Base-by-base conservation (phyloP, 129 eudicot genomes). In the Flaveria brownii region DNA sequence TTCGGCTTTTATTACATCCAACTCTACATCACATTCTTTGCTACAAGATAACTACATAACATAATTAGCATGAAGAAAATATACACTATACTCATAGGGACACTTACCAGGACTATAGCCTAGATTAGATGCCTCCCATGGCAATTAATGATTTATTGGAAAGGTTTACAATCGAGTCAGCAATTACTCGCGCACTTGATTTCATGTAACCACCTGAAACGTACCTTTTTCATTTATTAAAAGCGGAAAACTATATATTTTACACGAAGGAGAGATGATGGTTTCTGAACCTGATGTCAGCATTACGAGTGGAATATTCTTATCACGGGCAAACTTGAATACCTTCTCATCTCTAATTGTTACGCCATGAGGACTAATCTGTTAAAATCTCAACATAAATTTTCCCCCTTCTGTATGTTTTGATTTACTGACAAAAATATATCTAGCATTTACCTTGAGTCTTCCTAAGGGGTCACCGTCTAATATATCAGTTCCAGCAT, bases 391-490 rank as follows among this genome's bases (percentile, higher is more conserved):
- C 45, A 45, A 3, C 3, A 74, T 51, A 26, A 72, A 49, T 17
- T 43, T 25, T 11, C 22, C 6, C 68, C 43, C 8, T 65, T n/a
- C 8, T 16, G 23, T 4, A 51, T 25, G 41, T 28, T 52, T 36
- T 43, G 45, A 6, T 60, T 22, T 46, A 26, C 5, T 28, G 62
- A 61, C 64, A 36, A 73, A 74, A 42, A 54, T 42, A 60, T 11
- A 23, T 15, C 10, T 30, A 42, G 63, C 47, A 72, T 78, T 84
- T 85, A 93, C 98, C 98, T 83, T 88, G 82, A 93, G 78, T 81
- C 84, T 74, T 50, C 98, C 98, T 86, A 94, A 72, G 20, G 98
- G 97, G 81, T 94, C 98, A 43, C 98, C 98, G 77, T 88, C 98
- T 47, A 94, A 71, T 72, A 91, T 83, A 83, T 94, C 98, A 43